phyloP scores from a whole-genome alignment of 805 yeast species.

The Debaryomyces hansenii region DNA sequence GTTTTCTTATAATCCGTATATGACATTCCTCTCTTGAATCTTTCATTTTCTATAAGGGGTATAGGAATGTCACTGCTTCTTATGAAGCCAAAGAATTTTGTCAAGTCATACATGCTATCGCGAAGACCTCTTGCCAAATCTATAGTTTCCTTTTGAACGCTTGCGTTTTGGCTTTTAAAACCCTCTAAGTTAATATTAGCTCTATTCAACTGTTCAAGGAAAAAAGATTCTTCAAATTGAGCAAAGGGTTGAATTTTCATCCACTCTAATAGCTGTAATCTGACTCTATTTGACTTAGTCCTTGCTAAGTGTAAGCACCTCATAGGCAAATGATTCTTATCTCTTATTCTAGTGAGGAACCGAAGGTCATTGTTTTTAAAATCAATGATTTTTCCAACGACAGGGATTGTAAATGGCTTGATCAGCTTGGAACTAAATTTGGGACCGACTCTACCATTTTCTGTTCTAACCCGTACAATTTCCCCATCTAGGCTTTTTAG shows the following conservation, averaged over 20 bases:
- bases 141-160: constrained; percentile 16
- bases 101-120: constrained; percentile 18
- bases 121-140: constrained; percentile 19
- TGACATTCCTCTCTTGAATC: constrained; percentile 7
- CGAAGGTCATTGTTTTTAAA: constrained; percentile 38
- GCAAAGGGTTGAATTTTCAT: constrained; percentile 35
- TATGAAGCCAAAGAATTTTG: constrained; percentile 17
- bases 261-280: constrained; percentile 38
- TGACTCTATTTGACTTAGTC: constrained; percentile 17
- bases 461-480: not conserved
- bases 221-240: constrained; percentile 21
- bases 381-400: constrained; percentile 32
- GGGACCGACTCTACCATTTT: not conserved
- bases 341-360: constrained; percentile 15
- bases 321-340: constrained; percentile 7
- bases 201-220: constrained; percentile 17
- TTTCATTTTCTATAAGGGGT: constrained; percentile 9
- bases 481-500: constrained; percentile 3
- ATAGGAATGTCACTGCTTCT: constrained; percentile 6
- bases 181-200: constrained; percentile 13
- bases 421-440: not conserved
- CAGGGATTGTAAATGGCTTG: constrained; percentile 13
- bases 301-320: constrained; percentile 16
- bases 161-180: constrained; percentile 12
- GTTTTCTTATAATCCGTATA: constrained; percentile 6